Conservation (phyloP, 148 eudicot species). For the Fagopyrum esculentum region DNA sequence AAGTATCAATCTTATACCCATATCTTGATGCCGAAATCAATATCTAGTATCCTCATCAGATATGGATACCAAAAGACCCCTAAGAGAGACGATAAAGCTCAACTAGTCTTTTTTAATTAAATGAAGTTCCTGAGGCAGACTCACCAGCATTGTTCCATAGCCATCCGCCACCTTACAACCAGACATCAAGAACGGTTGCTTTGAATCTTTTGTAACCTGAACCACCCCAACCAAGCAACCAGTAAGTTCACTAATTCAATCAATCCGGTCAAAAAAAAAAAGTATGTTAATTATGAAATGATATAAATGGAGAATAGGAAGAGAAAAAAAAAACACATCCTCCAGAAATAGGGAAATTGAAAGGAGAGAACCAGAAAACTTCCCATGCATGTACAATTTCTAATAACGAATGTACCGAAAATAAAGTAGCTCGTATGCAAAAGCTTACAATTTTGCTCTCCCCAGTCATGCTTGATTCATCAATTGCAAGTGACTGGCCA, state of each 20-base stretch:
- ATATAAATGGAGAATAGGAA: background rate
- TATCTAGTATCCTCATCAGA: too few relatives aligned
- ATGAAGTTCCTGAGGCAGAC: background rate
- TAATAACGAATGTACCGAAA: background rate
- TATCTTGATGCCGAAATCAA: too few relatives aligned
- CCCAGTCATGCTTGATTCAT: constrained; percentile 42
- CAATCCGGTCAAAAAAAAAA: background rate
- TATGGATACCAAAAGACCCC: too few relatives aligned
- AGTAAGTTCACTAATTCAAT: background rate
- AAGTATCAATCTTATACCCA: too few relatives aligned
- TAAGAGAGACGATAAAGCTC: background rate
- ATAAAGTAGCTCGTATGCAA: background rate
- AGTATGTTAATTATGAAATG: background rate
- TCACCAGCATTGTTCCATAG: constrained; percentile 91
- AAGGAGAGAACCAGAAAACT: background rate
- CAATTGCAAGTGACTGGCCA: constrained; percentile 29
- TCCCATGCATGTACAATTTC: background rate
- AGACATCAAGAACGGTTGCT: constrained; percentile 83
- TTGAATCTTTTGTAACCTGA: constrained; percentile 63
- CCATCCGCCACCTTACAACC: constrained; percentile 99
- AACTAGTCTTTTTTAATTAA: background rate
- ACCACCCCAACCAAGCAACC: constrained; percentile 11
- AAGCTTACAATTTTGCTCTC: constrained; percentile 62
- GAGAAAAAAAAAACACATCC: background rate
- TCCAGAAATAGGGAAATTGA: background rate